Evolutionary conservation across 176 grass and related monocot genomes (phyloP).

Genomic region (Guadua angustifolia): DNA sequence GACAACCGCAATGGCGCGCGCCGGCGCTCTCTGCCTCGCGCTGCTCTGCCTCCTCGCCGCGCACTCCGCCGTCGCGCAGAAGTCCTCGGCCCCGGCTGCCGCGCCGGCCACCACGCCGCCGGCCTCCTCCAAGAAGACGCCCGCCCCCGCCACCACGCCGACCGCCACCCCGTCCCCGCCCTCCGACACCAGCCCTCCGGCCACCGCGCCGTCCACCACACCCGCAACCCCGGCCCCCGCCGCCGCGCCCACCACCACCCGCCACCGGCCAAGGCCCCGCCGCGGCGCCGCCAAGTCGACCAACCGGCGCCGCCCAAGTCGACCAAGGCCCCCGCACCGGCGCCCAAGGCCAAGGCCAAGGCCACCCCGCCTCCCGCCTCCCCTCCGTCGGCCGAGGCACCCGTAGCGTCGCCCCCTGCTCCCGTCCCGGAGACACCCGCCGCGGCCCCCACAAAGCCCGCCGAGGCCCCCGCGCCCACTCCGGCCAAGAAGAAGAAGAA

Average conservation of each 20-base stretch:
- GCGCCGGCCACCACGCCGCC: constrained; percentile 39
- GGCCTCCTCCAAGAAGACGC: constrained; percentile 40
- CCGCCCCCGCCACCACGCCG: constrained; percentile 34
- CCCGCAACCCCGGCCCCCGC: constrained; percentile 35
- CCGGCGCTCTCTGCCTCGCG: constrained; percentile 50
- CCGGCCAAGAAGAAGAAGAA: constrained; percentile 67
- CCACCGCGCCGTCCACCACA: constrained; percentile 39
- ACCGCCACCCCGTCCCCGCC: constrained; percentile 8
- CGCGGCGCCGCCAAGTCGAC: constrained; percentile 41
- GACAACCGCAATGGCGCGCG: constrained; percentile 48
- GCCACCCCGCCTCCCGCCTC: background rate
- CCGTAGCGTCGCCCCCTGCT: constrained; percentile 22
- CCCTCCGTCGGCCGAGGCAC: no score
- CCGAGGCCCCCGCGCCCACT: constrained; percentile 40
- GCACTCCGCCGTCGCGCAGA: constrained; percentile 50
- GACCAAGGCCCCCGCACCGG: constrained; percentile 42
- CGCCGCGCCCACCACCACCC: constrained; percentile 41
- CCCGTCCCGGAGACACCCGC: constrained; percentile 17
- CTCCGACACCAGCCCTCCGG: constrained; percentile 12
- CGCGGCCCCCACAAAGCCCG: constrained; percentile 49
- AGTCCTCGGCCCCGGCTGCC: constrained; percentile 19
- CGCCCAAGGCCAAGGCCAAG: constrained; percentile 48
- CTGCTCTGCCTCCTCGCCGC: constrained; percentile 57
- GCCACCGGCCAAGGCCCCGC: constrained; percentile 39
- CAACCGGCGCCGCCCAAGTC: constrained; percentile 47